Percentiles rank a stretch among this genome's conserved stretches.
phyloP scores from a whole-genome alignment of 768 basidiomycete species.

The Xanthoconium purpureum region DNA sequence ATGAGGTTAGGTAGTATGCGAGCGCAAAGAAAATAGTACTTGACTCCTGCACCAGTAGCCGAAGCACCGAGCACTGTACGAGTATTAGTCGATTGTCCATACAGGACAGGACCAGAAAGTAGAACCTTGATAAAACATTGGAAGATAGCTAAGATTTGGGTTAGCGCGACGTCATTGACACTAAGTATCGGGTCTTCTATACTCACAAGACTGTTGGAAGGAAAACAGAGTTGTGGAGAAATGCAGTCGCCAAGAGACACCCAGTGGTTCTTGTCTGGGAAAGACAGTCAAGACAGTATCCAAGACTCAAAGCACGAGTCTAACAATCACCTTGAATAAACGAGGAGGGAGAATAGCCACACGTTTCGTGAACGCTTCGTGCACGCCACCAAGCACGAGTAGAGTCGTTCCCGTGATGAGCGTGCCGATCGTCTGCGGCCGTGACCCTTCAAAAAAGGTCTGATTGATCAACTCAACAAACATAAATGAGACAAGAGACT shows the following conservation, averaged over 20 bases:
- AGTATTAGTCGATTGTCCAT: neutral
- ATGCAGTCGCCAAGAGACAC: constrained; percentile 52
- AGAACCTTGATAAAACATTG: constrained; percentile 63
- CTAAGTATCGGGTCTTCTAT: neutral
- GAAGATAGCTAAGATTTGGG: constrained; percentile 36
- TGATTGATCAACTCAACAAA: neutral
- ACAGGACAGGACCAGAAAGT: neutral
- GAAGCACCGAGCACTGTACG: constrained; percentile 57
- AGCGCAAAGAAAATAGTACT: constrained; percentile 47
- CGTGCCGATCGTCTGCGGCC: constrained; percentile 52
- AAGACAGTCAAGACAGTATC: neutral
- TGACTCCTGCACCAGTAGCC: constrained; percentile 67
- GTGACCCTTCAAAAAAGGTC: constrained; percentile 38
- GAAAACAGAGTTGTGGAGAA: constrained; percentile 63
- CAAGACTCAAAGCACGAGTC: neutral
- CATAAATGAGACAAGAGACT: constrained; percentile 30
- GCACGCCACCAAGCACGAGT: constrained; percentile 48
- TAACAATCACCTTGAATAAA: constrained; percentile 55
- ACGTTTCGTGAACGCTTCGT: constrained; percentile 59
- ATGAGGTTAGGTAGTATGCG: neutral
- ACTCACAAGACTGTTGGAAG: constrained; percentile 40
- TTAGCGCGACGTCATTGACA: constrained; percentile 19
- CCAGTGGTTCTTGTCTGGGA: constrained; percentile 64
- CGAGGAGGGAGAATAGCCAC: constrained; percentile 73
- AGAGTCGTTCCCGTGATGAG: constrained; percentile 52